Percentiles rank a stretch among this genome's conserved stretches.
These are phyloP conservation scores for Penicillium paneum DNA, from an alignment of 2,329 filamentous ascomycete species.

Conservation along the genomic window DNA sequence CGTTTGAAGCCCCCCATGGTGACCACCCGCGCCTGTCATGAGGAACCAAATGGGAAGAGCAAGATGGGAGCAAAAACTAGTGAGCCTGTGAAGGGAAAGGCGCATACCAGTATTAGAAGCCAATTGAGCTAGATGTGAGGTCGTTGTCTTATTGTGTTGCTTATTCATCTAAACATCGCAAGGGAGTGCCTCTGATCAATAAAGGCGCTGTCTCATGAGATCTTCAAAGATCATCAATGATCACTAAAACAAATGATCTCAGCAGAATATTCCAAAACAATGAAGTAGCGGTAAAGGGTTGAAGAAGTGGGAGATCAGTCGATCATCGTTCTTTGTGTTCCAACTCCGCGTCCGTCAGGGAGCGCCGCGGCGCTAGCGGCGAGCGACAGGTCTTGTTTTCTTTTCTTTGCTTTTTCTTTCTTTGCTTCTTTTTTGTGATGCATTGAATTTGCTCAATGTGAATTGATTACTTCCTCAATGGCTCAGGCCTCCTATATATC, in stretches of 20 bases:
- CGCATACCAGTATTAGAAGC: constrained; percentile 6
- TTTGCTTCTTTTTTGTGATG: background rate
- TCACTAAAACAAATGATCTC: background rate
- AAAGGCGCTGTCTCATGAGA: constrained; percentile 3
- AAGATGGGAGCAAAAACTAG: constrained; percentile 4
- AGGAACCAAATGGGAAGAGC: background rate
- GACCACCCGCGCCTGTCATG: constrained; percentile 14
- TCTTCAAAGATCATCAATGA: background rate
- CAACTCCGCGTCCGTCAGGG: constrained; percentile 10
- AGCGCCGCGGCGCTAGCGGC: constrained; percentile 5
- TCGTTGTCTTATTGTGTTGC: constrained; percentile 1
- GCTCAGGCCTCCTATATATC: constrained; percentile 14
- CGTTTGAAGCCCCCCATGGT: constrained; percentile 32
- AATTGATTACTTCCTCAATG: constrained; percentile 13
- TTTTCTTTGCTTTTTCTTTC: background rate
- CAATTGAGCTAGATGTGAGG: background rate
- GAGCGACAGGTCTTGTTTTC: background rate
- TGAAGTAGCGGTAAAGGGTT: background rate
- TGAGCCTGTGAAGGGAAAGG: background rate
- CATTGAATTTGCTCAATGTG: background rate
- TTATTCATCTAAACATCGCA: constrained; percentile 12
- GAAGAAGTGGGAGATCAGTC: background rate
- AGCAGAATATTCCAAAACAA: background rate
- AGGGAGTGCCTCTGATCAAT: constrained; percentile 4
- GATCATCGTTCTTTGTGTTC: constrained; percentile 6